Percentiles rank a stretch among this genome's conserved stretches.
Conservation (phyloP, 306 rosid genomes). For the Hylodesmum podocarpum region DNA sequence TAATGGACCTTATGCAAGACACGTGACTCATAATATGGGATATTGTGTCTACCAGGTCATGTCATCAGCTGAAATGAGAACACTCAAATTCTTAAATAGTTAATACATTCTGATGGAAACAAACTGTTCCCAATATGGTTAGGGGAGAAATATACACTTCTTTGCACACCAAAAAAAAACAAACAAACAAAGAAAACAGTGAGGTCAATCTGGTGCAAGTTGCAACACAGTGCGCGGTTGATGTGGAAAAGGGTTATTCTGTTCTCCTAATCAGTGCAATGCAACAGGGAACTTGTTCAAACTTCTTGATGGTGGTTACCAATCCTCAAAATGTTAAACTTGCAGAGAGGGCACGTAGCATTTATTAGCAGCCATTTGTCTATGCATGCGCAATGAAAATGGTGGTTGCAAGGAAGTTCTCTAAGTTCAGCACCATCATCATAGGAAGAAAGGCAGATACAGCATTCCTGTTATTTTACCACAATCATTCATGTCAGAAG, state of each 20-base stretch:
- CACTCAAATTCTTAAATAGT: not conserved
- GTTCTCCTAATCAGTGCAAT: constrained; percentile 6
- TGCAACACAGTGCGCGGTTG: not conserved
- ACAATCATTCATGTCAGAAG: constrained; percentile 26
- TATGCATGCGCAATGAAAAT: constrained; percentile 81
- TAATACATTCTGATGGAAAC: constrained; percentile 20
- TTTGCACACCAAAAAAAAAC: too few relatives aligned
- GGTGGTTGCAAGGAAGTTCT: constrained; percentile 84
- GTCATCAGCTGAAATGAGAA: constrained; percentile 15
- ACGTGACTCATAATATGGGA: not conserved
- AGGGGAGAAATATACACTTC: constrained; percentile 13
- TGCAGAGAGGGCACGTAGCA: constrained; percentile 92
- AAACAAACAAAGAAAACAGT: too few relatives aligned
- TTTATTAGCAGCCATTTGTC: constrained; percentile 85
- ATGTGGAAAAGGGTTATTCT: not conserved
- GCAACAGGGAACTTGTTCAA: constrained; percentile 28
- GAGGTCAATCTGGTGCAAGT: not conserved
- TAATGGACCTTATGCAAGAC: not conserved
- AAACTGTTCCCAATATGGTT: constrained; percentile 3
- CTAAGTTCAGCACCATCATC: constrained; percentile 69
- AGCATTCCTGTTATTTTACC: constrained; percentile 66
- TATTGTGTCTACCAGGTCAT: constrained; percentile 12
- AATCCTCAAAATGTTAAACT: constrained; percentile 63
- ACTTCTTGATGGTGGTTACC: constrained; percentile 42
- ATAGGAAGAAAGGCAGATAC: constrained; percentile 74